phyloP scores from a whole-genome alignment of 371 early-diverging fungal species.

The Mycotypha africana region DNA sequence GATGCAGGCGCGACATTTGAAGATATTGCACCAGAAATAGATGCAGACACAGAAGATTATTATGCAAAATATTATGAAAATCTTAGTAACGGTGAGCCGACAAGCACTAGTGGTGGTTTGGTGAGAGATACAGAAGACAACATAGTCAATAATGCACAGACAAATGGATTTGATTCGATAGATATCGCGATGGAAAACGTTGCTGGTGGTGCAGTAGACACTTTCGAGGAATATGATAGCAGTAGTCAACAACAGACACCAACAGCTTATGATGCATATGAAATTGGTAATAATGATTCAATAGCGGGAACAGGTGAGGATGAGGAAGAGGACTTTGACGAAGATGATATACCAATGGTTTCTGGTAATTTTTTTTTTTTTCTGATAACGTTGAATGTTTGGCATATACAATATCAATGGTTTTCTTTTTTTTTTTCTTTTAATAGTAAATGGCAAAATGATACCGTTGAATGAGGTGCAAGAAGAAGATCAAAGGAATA shows the following conservation, averaged over 20 bases:
- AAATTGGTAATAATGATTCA: no score
- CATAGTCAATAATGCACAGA: no score
- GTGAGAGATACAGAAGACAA: no score
- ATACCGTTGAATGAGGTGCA: constrained; percentile 50
- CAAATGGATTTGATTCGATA: no score
- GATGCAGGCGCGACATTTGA: constrained; percentile 37
- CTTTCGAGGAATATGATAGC: not conserved
- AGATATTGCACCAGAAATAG: constrained; percentile 30
- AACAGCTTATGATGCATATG: constrained; percentile 6
- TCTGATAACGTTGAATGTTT: constrained; percentile 47
- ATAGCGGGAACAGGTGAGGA: constrained; percentile 4
- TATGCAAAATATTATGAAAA: constrained; percentile 41
- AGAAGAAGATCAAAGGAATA: constrained; percentile 51
- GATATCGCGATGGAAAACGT: no score
- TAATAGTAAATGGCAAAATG: constrained; percentile 41
- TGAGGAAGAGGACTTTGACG: constrained; percentile 24
- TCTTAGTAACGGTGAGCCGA: constrained; percentile 26
- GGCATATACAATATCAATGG: constrained; percentile 49
- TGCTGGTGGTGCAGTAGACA: constrained; percentile 1
- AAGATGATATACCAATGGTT: constrained; percentile 37
- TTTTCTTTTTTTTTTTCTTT: no score
- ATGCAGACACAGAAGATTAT: constrained; percentile 47
- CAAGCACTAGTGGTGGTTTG: no score
- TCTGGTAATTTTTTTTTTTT: constrained; percentile 20
- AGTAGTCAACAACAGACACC: no score